Percentiles rank a stretch among this genome's conserved stretches.
phyloP scores from a whole-genome alignment of 73 alveolate species.

The Breviolum minutum region DNA sequence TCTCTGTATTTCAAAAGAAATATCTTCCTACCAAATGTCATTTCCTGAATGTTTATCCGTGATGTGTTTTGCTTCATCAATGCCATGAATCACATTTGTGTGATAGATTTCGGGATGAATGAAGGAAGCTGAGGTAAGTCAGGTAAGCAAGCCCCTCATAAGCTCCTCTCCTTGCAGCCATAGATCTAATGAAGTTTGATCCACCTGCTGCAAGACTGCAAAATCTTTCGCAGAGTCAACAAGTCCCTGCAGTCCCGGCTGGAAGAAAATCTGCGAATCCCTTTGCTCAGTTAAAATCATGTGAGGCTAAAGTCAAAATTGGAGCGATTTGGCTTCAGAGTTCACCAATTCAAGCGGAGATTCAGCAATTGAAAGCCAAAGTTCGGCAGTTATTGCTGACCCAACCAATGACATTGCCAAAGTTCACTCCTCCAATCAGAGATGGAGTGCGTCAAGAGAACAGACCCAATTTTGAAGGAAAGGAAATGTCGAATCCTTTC shows the following conservation, averaged over 20 bases:
- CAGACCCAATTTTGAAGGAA: not conserved
- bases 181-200: conserved; percentile 7
- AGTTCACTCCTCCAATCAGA: conserved; percentile 24
- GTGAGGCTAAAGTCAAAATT: not conserved
- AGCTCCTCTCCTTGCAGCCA: not conserved
- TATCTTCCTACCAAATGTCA: too few species aligned
- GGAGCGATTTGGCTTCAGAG: conserved; percentile 40
- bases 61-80: too few species aligned
- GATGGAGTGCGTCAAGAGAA: not conserved
- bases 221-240: not conserved
- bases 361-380: not conserved
- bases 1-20: too few species aligned
- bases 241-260: not conserved
- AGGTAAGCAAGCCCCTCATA: not conserved
- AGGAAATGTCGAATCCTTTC: not conserved
- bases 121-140: too few species aligned
- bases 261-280: not conserved
- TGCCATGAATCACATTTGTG: too few species aligned
- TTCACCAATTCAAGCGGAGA: conserved; percentile 13
- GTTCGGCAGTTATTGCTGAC: not conserved
- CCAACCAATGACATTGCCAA: not conserved
- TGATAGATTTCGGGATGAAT: too few species aligned
- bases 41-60: too few species aligned
- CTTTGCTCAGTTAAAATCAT: not conserved
- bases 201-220: not conserved